Evolutionary conservation across 1,284 basidiomycete genomes (phyloP), one percentile per base, ranked within the genome.

Genomic region (Taiwanofungus camphoratus): DNA sequence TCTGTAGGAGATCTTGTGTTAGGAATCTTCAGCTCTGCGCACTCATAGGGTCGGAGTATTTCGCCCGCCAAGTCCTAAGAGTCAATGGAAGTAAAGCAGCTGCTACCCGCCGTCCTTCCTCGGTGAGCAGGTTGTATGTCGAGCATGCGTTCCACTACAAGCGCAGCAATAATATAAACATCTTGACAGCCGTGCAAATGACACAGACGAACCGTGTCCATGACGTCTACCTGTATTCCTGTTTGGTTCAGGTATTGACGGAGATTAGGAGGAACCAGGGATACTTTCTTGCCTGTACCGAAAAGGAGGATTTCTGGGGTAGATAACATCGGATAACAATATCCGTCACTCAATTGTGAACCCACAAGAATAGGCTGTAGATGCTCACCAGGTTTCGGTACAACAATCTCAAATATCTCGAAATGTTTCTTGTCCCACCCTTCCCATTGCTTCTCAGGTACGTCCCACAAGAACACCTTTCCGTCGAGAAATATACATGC

Each of bases 141-240:
- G 92, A 87, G 57, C 91, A 92, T 9, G 94, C 94, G 59, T 95
- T 95, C 53, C 88, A 71, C 89, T 92, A 48, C 3, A 36, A 6
- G 13, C 12, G 27, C 26, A 36, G 31, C 15, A 24, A 35, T 36
- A n/a, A n/a, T n/a, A 29, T 29, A n/a, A 29, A n/a, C n/a, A 29
- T 8, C 9, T 9, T 9, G 8, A 8, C n/a, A 9, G 16, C 15
- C 31, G 6, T 16, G 15, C 8, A 8, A 16, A n/a, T 5, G 18
- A 4, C 16, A 39, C 5, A 33, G 6, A 73, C 83, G 48, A 57
- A 94, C 94, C 36, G 92, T 92, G 60, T 93, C 90, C 83, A 95
- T 92, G n/a, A 92, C 74, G 53, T 98, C 95, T 36, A 94, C 66
- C 57, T 93, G 91, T 48, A 97, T 89, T 5, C 94, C 94, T 29